Evolutionary conservation across 768 basidiomycete species (phyloP).

Genomic region (Lepiota brunneoincarnata): DNA sequence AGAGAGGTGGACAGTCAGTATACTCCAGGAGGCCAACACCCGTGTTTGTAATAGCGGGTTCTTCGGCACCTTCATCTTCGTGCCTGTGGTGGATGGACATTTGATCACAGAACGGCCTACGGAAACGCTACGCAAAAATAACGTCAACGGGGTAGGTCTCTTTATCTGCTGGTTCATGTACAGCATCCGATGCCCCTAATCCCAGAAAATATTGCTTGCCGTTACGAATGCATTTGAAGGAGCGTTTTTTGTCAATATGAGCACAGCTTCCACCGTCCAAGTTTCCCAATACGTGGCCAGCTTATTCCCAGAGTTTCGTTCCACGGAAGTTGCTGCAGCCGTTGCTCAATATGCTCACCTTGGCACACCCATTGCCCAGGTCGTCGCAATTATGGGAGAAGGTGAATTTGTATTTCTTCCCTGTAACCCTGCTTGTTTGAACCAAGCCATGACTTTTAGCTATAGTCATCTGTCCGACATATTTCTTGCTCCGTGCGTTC

Average conservation of each 20-base stretch:
- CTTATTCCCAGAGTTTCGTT: conserved; percentile 36
- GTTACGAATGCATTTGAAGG: conserved; percentile 39
- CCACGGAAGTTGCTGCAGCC: conserved; percentile 18
- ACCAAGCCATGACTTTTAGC: conserved; percentile 21
- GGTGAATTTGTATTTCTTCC: background rate
- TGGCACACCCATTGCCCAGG: conserved; percentile 7
- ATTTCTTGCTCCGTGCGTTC: conserved; percentile 32
- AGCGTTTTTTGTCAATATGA: conserved; percentile 31
- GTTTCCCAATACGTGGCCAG: conserved; percentile 28
- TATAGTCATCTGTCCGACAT: conserved; percentile 45
- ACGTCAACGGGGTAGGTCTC: conserved; percentile 38
- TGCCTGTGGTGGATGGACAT: conserved; percentile 47
- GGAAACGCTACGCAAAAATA: conserved; percentile 30
- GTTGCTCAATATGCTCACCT: conserved; percentile 5
- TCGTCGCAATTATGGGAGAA: conserved; percentile 11
- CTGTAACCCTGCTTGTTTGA: background rate
- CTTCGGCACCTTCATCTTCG: conserved; percentile 36
- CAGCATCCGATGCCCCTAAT: background rate
- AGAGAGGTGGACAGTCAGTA: conserved; percentile 26
- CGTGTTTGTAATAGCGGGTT: conserved; percentile 29
- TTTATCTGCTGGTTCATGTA: background rate
- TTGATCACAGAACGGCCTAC: conserved; percentile 44
- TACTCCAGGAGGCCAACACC: conserved; percentile 32
- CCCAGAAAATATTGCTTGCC: conserved; percentile 19
- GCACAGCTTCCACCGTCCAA: conserved; percentile 21